Evolutionary conservation across 176 grass and related monocot genomes (phyloP).

Genomic region (Eleusine coracana): DNA sequence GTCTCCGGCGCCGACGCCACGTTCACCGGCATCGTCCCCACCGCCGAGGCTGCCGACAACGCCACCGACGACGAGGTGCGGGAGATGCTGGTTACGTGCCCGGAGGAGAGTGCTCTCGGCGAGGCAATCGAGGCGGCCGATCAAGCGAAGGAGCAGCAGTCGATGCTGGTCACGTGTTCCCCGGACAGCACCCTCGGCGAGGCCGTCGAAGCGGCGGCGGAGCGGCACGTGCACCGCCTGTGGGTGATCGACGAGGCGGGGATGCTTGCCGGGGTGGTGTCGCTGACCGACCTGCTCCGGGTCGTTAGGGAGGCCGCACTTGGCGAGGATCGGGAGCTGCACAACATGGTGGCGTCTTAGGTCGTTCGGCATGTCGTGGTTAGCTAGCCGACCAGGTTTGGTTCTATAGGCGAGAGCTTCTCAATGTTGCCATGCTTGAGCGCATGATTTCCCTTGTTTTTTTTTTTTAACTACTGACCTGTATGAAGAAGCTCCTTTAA

Average conservation of each 20-base stretch:
- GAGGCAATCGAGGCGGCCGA: not conserved
- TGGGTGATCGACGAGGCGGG: slow-evolving; percentile 65
- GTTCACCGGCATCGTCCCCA: not conserved
- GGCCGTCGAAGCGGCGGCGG: slow-evolving; percentile 52
- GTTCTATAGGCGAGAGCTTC: too few species aligned
- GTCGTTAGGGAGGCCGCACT: slow-evolving; percentile 57
- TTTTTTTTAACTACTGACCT: too few species aligned
- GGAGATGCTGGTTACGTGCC: too few species aligned
- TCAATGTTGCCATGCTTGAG: too few species aligned
- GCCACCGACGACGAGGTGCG: too few species aligned
- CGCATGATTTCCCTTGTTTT: too few species aligned
- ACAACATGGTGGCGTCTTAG: slow-evolving; percentile 26
- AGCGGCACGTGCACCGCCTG: slow-evolving; percentile 70
- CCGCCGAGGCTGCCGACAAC: not conserved
- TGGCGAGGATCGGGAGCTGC: slow-evolving; percentile 55
- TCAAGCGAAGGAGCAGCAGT: not conserved
- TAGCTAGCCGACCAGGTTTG: not conserved
- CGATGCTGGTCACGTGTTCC: slow-evolving; percentile 57
- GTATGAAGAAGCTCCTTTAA: too few species aligned
- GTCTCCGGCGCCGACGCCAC: slow-evolving; percentile 10
- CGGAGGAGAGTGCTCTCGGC: too few species aligned
- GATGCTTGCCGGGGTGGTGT: slow-evolving; percentile 54
- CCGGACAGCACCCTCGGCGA: slow-evolving; percentile 58
- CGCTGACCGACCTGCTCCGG: slow-evolving; percentile 67
- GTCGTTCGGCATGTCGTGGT: not conserved